A percentile compares a stretch with the other conserved stretches of the same genome.
Evolutionary conservation across 495 filamentous ascomycete species (phyloP).

Genomic region (Aspergillus asperescens): DNA sequence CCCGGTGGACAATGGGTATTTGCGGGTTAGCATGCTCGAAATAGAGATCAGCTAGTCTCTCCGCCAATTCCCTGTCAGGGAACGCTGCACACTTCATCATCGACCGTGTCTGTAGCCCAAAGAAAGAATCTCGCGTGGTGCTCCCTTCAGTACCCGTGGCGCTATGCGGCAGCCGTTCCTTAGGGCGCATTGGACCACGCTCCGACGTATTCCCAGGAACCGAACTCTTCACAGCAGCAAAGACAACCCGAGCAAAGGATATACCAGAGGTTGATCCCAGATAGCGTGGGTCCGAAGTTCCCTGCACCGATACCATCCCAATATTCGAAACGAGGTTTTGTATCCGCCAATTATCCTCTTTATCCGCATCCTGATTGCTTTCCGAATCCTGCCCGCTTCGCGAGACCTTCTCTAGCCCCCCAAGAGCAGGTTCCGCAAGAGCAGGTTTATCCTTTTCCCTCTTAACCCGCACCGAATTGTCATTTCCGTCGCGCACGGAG

Average conservation of each 20-base stretch:
- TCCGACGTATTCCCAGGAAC: conserved; percentile 55
- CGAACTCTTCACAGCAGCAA: conserved; percentile 87
- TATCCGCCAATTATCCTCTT: conserved; percentile 58
- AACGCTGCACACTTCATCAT: conserved; percentile 82
- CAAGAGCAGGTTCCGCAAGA: not conserved
- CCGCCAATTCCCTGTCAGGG: conserved; percentile 66
- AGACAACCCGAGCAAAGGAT: conserved; percentile 90
- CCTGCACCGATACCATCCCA: conserved; percentile 70
- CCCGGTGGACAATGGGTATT: conserved; percentile 83
- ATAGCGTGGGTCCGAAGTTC: conserved; percentile 70
- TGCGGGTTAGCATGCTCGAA: conserved; percentile 96
- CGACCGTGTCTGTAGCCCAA: conserved; percentile 85
- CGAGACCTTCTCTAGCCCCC: conserved; percentile 38
- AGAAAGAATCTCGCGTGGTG: conserved; percentile 90
- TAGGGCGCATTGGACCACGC: conserved; percentile 48
- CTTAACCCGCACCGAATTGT: conserved; percentile 22
- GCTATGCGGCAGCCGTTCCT: conserved; percentile 40
- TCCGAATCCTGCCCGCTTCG: conserved; percentile 20
- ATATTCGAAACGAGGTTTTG: conserved; percentile 72
- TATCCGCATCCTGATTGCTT: conserved; percentile 25
- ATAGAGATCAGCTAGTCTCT: conserved; percentile 72
- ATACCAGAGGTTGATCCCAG: conserved; percentile 85
- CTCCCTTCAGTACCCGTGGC: conserved; percentile 52
- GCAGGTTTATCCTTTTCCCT: conserved; percentile 20
- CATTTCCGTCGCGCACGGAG: conserved; percentile 14